Evolutionary conservation across 441 rosid species (phyloP).

Genomic region (Eruca vesicaria): DNA sequence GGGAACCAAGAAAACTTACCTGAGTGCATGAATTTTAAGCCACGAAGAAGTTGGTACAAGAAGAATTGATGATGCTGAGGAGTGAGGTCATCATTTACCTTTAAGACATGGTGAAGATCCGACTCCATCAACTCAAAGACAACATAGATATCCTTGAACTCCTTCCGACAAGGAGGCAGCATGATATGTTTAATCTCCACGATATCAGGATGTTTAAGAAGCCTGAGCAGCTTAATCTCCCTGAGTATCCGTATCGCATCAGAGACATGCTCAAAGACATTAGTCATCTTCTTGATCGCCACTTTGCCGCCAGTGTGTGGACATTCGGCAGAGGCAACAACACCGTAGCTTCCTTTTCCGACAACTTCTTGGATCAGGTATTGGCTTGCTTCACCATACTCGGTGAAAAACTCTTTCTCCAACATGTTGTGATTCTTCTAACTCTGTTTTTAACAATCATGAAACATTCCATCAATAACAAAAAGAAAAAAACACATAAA

Average conservation of each 20-base stretch:
- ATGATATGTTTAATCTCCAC: constrained; percentile 91
- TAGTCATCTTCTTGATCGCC: constrained; percentile 93
- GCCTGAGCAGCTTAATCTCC: constrained; percentile 95
- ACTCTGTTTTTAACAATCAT: constrained; percentile 10
- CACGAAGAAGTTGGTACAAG: constrained; percentile 98
- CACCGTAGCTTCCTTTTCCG: constrained; percentile 98
- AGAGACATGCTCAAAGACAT: constrained; percentile 91
- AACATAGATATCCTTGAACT: constrained; percentile 90
- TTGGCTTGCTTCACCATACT: constrained; percentile 95
- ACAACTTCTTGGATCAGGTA: constrained; percentile 91
- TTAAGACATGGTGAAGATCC: constrained; percentile 92
- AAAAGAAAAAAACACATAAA: too few relatives aligned
- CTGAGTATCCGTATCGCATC: constrained; percentile 92
- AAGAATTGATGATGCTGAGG: constrained; percentile 96
- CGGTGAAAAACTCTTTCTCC: constrained; percentile 90
- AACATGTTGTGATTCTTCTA: constrained; percentile 38
- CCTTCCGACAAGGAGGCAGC: constrained; percentile 95
- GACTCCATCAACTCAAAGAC: constrained; percentile 99
- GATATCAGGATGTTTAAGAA: constrained; percentile 83
- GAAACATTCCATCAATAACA: neutral
- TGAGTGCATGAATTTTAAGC: constrained; percentile 88
- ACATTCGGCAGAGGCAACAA: constrained; percentile 95
- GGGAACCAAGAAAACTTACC: constrained; percentile 48
- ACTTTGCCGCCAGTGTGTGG: constrained; percentile 94
- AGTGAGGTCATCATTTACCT: constrained; percentile 86